Evolutionary conservation across 208 protist genomes (phyloP).

Genomic region (Wallacemonas sp.): DNA sequence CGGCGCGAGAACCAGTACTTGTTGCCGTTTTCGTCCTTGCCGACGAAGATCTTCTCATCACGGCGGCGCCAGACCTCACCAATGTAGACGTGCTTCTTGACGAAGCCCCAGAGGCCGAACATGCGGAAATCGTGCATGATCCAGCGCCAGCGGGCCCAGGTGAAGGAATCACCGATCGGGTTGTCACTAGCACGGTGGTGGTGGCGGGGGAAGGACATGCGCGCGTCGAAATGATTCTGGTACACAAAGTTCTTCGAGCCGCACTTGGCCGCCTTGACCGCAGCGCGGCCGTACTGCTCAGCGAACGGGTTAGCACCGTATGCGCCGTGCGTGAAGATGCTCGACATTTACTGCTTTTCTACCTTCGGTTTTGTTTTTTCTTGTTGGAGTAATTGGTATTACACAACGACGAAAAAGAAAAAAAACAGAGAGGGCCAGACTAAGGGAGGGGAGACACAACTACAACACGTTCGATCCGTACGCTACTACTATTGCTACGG

Average conservation of each 20-base stretch:
- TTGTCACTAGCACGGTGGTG: conserved; percentile 82
- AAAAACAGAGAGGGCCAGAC: too few species aligned
- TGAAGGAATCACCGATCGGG: conserved; percentile 73
- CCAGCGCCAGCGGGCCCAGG: conserved; percentile 78
- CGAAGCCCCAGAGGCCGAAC: conserved; percentile 83
- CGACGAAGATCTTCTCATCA: conserved; percentile 93
- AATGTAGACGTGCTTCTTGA: conserved; percentile 84
- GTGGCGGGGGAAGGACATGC: conserved; percentile 68
- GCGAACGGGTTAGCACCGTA: conserved; percentile 70
- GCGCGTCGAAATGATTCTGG: conserved; percentile 72
- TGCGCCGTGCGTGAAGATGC: conserved; percentile 76
- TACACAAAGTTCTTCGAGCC: conserved; percentile 90
- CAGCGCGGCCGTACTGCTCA: conserved; percentile 69
- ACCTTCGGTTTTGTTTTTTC: conserved; percentile 2
- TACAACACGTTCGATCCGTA: too few species aligned
- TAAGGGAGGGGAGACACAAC: too few species aligned
- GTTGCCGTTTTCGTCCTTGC: conserved; percentile 92
- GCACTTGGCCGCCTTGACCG: conserved; percentile 57
- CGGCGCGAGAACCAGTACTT: conserved; percentile 87
- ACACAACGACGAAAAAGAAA: conserved; percentile 18
- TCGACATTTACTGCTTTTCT: conserved; percentile 51
- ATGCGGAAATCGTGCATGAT: conserved; percentile 90
- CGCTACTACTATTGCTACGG: too few species aligned
- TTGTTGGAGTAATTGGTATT: background rate
- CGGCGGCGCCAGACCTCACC: conserved; percentile 85